Percentiles rank a stretch among this genome's conserved stretches.
phyloP scores from a whole-genome alignment of 345 rosid species.

The Geranium rotundifolium region DNA sequence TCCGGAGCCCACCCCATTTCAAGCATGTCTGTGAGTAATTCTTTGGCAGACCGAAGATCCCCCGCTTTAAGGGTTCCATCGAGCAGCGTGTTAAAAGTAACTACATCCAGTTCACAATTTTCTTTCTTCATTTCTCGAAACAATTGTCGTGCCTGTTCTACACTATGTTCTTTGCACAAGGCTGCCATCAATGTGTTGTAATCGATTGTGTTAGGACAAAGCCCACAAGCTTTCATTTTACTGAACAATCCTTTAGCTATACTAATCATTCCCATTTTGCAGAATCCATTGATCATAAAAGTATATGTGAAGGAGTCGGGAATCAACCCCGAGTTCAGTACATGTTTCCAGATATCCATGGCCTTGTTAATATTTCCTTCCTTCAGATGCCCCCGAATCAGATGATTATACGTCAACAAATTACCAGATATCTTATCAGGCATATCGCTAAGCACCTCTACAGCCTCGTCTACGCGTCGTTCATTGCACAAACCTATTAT shows the following conservation, averaged over 20 bases:
- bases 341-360: conserved; percentile 45
- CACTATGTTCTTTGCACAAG: conserved; percentile 49
- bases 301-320: conserved; percentile 42
- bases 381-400: conserved; percentile 38
- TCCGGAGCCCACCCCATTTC: conserved; percentile 43
- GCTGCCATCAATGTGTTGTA: conserved; percentile 41
- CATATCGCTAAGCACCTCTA: conserved; percentile 26
- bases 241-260: conserved; percentile 49
- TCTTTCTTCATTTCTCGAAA: conserved; percentile 37
- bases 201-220: conserved; percentile 28
- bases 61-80: conserved; percentile 49
- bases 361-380: conserved; percentile 36
- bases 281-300: conserved; percentile 40
- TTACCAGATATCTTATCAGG: conserved; percentile 28
- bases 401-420: conserved; percentile 31
- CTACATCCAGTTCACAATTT: conserved; percentile 24
- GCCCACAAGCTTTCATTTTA: conserved; percentile 31
- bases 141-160: conserved; percentile 52
- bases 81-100: conserved; percentile 47
- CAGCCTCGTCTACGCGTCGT: conserved; percentile 33
- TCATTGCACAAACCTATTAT: conserved; percentile 52
- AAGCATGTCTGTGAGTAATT: conserved; percentile 36
- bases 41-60: conserved; percentile 36
- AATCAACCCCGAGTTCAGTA: conserved; percentile 26
- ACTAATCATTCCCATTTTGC: conserved; percentile 40